Conservation (phyloP, 129 eudicot species). For the Cynara cardunculus region DNA sequence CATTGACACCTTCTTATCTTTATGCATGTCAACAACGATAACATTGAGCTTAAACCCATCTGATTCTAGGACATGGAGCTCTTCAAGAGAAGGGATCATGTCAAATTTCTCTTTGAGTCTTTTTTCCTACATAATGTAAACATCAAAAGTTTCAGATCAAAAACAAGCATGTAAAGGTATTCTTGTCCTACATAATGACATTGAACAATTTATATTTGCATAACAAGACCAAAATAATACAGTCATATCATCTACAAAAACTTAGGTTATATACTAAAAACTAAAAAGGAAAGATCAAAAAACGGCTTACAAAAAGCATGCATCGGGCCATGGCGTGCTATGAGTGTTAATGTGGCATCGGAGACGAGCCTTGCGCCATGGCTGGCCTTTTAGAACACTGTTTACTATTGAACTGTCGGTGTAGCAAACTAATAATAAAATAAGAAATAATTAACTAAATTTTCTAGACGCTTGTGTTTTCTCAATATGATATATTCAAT, state of each 20-base stretch:
- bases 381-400: not conserved
- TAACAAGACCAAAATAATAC: not conserved
- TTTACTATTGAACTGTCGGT: not conserved
- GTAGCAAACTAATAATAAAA: not conserved
- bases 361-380: not conserved
- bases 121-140: conserved; percentile 51
- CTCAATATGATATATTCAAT: not conserved
- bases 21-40: conserved; percentile 58
- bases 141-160: not conserved
- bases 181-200: not conserved
- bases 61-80: conserved; percentile 53
- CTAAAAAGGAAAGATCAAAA: not conserved
- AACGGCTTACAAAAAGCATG: not conserved
- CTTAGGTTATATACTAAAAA: not conserved
- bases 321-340: not conserved
- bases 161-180: not conserved
- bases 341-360: not conserved
- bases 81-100: conserved; percentile 68
- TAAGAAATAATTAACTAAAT: not conserved
- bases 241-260: not conserved
- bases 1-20: conserved; percentile 82
- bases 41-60: conserved; percentile 64
- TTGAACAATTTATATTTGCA: not conserved
- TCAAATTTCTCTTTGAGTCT: conserved; percentile 79
- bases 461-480: not conserved